phyloP scores from a whole-genome alignment of 1,284 basidiomycete species.

The Pseudozyma pruni region DNA sequence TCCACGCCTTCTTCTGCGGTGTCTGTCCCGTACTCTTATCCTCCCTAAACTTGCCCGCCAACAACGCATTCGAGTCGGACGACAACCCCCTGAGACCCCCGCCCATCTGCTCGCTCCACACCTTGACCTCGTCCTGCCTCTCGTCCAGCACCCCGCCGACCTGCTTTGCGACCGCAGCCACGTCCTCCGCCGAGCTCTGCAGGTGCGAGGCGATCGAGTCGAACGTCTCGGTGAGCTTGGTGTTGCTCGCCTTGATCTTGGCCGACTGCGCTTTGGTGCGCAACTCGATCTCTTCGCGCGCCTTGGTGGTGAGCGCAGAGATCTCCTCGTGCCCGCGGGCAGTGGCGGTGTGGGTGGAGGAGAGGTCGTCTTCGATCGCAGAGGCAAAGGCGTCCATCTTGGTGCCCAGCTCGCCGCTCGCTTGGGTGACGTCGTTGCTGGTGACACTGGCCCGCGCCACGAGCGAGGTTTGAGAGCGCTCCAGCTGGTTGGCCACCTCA shows the following conservation, averaged over 20 bases:
- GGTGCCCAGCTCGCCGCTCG: constrained; percentile 29
- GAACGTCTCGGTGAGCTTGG: constrained; percentile 36
- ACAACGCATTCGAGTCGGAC: constrained; percentile 25
- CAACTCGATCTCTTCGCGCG: constrained; percentile 23
- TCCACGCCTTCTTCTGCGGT: constrained; percentile 49
- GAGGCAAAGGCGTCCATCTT: constrained; percentile 43
- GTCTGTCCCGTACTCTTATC: constrained; percentile 54
- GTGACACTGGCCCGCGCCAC: constrained; percentile 13
- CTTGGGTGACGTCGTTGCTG: constrained; percentile 17
- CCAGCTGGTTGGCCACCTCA: constrained; percentile 21
- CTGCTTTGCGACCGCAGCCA: constrained; percentile 1
- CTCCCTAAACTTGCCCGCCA: constrained; percentile 21
- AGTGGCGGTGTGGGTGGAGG: constrained; percentile 6
- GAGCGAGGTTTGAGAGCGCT: constrained; percentile 7
- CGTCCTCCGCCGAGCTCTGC: constrained; percentile 5
- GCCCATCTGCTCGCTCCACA: constrained; percentile 20
- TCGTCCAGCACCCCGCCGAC: constrained; percentile 7
- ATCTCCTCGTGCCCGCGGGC: constrained; percentile 12
- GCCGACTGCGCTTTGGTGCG: constrained; percentile 32
- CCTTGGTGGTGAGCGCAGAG: constrained; percentile 5
- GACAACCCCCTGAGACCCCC: constrained; percentile 8
- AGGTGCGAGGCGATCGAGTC: constrained; percentile 14
- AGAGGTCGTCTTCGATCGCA: constrained; percentile 40
- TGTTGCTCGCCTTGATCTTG: constrained; percentile 37
- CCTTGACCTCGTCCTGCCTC: constrained; percentile 4